phyloP scores from a whole-genome alignment of 1,139 yeast genomes.

The Debaryomyces sp. region DNA sequence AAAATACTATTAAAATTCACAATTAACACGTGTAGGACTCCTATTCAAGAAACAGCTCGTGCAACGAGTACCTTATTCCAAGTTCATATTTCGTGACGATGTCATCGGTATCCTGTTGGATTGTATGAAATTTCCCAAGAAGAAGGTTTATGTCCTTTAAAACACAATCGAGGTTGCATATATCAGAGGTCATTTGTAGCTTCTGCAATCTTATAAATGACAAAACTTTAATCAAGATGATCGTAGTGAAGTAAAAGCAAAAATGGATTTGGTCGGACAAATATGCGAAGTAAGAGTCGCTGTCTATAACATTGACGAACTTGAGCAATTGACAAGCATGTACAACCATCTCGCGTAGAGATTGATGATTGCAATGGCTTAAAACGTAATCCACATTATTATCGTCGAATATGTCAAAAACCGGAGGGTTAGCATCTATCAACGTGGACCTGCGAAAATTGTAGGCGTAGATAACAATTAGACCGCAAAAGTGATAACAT shows the following conservation, averaged over 20 bases:
- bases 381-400: slow-evolving; percentile 29
- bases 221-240: slow-evolving; percentile 41
- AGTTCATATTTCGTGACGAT: slow-evolving; percentile 32
- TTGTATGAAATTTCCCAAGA: slow-evolving; percentile 31
- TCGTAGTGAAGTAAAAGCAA: slow-evolving; percentile 53
- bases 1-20: neutral
- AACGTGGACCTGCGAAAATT: slow-evolving; percentile 24
- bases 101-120: slow-evolving; percentile 30
- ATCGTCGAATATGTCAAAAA: slow-evolving; percentile 21
- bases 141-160: slow-evolving; percentile 20
- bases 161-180: neutral
- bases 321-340: slow-evolving; percentile 49
- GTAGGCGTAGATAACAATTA: slow-evolving; percentile 46
- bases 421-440: neutral
- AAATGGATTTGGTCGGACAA: slow-evolving; percentile 70
- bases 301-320: slow-evolving; percentile 43
- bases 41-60: neutral
- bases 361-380: slow-evolving; percentile 21
- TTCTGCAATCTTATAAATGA: slow-evolving; percentile 2
- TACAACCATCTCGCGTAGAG: slow-evolving; percentile 27
- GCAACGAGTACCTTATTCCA: slow-evolving; percentile 24
- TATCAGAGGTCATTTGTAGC: neutral
- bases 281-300: slow-evolving; percentile 67
- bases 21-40: neutral
- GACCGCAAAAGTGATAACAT: slow-evolving; percentile 66